Base-by-base conservation (phyloP, 2,329 filamentous ascomycete species). In the Hymenoscyphus infarciens region DNA sequence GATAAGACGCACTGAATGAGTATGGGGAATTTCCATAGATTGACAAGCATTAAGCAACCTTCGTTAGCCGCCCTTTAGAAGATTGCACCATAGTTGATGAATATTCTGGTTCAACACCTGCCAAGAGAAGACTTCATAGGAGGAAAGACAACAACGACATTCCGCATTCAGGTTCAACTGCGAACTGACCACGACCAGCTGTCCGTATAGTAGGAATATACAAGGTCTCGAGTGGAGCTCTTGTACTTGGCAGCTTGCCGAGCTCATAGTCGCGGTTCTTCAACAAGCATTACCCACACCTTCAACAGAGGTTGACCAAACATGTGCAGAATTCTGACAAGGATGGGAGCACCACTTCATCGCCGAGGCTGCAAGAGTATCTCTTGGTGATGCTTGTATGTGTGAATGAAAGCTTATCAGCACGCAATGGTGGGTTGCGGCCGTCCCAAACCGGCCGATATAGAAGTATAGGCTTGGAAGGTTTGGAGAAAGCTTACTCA, bases 321-420 rank as follows among this genome's bases (percentile, higher is more conserved):
- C 45, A 52, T 22, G 3, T 1, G 13, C 3, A 22, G n/a, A 25
- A 15, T 38, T 35, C 1, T n/a, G 22, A 22, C 56, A 39, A 39
- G 56, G 56, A 57, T 57, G 10, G 3, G 7, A 38, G 13, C 16
- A 25, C 55, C 56, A 39, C 13, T 39, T 27, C n/a, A 39, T 57
- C 56, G 33, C 56, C 56, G 35, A 57, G 33, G n/a, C 53, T 57
- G 16, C n/a, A 38, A 13, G 56, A 38, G 56, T 31, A 57, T 22
- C 25, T 39, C 33, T 57, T n/a, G n/a, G 31, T 38, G 31, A 31
- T 38, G 33, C 19, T 19, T 35, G 19, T 57, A 13, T 39, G 31
- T 19, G 19, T 15, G 3, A 25, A n/a, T 22, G 19, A 57, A 57
- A 57, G 56, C 56, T 57, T 57, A 57, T 57, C 56, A 57, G 45